Base-by-base conservation (phyloP, 2,329 filamentous ascomycete species). In the Cladosporium sp. region DNA sequence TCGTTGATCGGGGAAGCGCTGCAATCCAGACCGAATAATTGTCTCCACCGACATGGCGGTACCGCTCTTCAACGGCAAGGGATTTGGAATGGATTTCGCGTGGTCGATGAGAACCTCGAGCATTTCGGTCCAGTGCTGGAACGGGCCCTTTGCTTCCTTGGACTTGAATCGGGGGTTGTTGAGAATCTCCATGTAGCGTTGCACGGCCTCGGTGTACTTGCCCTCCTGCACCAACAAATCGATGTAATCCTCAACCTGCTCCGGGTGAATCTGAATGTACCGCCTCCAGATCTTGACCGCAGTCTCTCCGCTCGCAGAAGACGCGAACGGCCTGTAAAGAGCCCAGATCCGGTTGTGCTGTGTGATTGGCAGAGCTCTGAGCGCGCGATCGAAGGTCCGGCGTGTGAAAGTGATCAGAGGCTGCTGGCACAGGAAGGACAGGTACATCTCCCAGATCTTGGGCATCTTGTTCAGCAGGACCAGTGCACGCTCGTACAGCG, bases 391-490 rank as follows among this genome's bases (percentile, higher is more conserved):
- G 79, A 99, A 99, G 0, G 92, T 92, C 69, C 89, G 88, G 66
- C 95, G 88, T 28, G 92, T 96, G 65, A 88, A 84, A 8, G 94
- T 97, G 67, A 99, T 88, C 63, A 96, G 82, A n/a, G 95, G 95
- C 77, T 99, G 95, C 74, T 91, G 88, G 76, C 94, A 88, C 65
- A 99, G 83, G 75, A 99, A 98, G 58, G 86, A 86, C 68, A 99
- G 88, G 77, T 97, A 99, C 88, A 98, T 92, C 77, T 97, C 93
- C 96, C 95, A 99, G 76, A 99, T 95, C 70, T 88, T 87, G 26
- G 96, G 95, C 95, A 99, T 99, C 81, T 99, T 99, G 81, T 99
- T 97, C 68, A 99, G 86, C 48, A 99, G 84, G 66, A 97, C 91
- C 60, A 99, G 82, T 3, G 95, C 93, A 71, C 92, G 87, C 80